Evolutionary conservation across 23 red algal species (phyloP).

Genomic region (Gracilaria caudata): DNA sequence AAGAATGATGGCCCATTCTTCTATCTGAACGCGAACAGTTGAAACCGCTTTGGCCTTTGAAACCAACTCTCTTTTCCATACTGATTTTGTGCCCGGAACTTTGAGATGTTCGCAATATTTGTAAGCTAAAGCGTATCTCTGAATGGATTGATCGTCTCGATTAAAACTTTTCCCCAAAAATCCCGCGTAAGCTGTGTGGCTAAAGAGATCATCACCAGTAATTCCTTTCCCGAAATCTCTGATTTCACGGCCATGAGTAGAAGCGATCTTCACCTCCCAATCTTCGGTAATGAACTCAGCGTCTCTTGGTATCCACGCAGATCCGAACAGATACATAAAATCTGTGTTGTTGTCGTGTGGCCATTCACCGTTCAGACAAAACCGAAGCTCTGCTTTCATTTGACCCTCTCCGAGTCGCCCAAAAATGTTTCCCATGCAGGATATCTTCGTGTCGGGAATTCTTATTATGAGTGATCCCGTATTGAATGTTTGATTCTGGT

Average conservation of each 20-base stretch:
- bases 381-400: conserved; percentile 17
- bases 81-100: background rate
- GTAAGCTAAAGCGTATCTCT: conserved; percentile 19
- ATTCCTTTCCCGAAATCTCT: conserved; percentile 12
- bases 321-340: conserved; percentile 11
- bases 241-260: conserved; percentile 12
- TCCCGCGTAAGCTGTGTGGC: background rate
- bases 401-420: conserved; percentile 19
- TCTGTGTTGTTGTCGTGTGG: background rate
- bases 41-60: background rate
- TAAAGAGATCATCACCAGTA: background rate
- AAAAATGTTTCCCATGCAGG: conserved; percentile 13
- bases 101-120: conserved; percentile 1
- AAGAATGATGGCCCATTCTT: conserved; percentile 26
- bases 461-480: background rate
- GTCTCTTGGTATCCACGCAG: conserved; percentile 10
- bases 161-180: background rate
- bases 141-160: conserved; percentile 14
- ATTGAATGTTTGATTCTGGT: background rate
- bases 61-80: background rate
- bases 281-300: background rate
- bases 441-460: conserved; percentile 1
- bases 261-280: conserved; percentile 14
- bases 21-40: background rate
- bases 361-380: background rate